Percentiles rank a stretch among this genome's conserved stretches.
Evolutionary conservation across 345 rosid genomes (phyloP).

Genomic region (Lepidium aucheri): DNA sequence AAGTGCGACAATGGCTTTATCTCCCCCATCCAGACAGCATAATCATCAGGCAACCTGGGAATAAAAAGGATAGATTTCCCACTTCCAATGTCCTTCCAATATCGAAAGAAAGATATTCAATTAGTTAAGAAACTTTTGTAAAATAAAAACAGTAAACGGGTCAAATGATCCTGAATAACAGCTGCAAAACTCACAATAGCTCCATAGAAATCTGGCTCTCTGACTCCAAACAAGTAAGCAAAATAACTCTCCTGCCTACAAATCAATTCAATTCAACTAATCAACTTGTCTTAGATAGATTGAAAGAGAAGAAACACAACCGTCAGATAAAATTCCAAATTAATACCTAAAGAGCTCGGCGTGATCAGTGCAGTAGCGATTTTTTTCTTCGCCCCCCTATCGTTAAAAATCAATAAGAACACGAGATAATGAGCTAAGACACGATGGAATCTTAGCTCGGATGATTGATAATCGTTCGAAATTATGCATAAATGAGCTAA

Average conservation of each 20-base stretch:
- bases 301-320: neutral
- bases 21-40: constrained; percentile 92
- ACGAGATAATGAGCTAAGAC: neutral
- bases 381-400: constrained; percentile 85
- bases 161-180: neutral
- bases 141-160: neutral
- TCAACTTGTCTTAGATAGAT: neutral
- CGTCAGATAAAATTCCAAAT: neutral
- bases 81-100: constrained; percentile 61
- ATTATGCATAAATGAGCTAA: neutral
- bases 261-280: neutral
- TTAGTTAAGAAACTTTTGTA: neutral
- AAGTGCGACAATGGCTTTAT: constrained; percentile 57
- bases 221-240: constrained; percentile 85
- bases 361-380: constrained; percentile 89
- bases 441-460: neutral
- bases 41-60: constrained; percentile 73
- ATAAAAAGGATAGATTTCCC: constrained; percentile 77
- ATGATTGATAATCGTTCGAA: neutral
- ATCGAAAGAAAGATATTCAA: neutral
- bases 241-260: constrained; percentile 85
- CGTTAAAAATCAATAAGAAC: neutral
- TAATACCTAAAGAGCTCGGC: constrained; percentile 73
- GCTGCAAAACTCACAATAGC: constrained; percentile 61
- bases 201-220: constrained; percentile 81